Conservation (phyloP, 2,329 filamentous ascomycete species). For the Trichoderma guizhouense region DNA sequence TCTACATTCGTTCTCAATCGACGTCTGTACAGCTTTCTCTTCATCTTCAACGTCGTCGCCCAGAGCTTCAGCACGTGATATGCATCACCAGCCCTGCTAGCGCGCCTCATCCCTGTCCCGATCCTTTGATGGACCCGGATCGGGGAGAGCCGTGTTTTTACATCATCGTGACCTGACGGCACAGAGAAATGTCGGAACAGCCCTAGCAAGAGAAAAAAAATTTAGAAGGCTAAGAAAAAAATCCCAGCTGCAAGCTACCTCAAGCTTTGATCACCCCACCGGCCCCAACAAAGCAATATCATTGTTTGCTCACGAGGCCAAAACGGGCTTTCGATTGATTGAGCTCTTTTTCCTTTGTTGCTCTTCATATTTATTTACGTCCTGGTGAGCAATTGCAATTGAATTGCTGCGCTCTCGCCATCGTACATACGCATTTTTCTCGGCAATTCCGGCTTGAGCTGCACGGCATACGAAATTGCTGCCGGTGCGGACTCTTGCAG, state of each 20-base stretch:
- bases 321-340: neutral
- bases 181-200: neutral
- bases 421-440: neutral
- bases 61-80: constrained; percentile 1
- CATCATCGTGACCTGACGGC: constrained; percentile 17
- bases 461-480: neutral
- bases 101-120: constrained; percentile 1
- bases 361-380: neutral
- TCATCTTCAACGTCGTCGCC: neutral
- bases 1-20: neutral
- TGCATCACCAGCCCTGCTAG: constrained; percentile 2
- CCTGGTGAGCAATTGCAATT: neutral
- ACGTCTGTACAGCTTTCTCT: neutral
- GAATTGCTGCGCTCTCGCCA: neutral
- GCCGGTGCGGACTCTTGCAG: constrained; percentile 1
- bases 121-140: constrained; percentile 2
- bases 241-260: neutral
- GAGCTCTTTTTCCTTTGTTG: neutral
- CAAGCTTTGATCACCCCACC: constrained; percentile 3
- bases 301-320: neutral
- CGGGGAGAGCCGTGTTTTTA: constrained; percentile 6
- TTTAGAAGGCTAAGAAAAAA: neutral
- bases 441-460: neutral
- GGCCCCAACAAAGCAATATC: neutral
- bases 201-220: constrained; percentile 8